Base-by-base conservation (phyloP, 345 rosid genomes). In the Pseudoturritis turrita region DNA sequence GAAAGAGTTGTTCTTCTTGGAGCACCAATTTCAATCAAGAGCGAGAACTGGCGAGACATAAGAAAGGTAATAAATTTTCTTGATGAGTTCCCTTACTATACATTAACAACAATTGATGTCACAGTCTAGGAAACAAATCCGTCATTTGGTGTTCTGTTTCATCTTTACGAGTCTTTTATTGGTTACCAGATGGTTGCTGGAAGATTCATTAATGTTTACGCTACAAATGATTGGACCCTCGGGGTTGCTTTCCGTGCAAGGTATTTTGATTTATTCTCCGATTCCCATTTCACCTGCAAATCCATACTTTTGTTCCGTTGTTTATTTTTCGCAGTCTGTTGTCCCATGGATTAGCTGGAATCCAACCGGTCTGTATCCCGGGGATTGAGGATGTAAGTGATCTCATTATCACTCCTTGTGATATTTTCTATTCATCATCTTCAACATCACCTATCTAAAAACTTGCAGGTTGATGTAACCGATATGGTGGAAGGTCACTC, bases 241-340 rank as follows among this genome's bases (percentile, higher is more conserved):
- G 99, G 92, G 62, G 78, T 95, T 73, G 96, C 96, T 50, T 91
- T 91, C 73, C 99, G 97, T 28, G 97, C 97, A 35, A 95, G 93
- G 99, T 95, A 83, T 23, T 15, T 68, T 31, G 3, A 10, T 1
- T 25, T 41, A 1, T 41, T 21, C 14, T 45, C 35, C 7, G 0
- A 3, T 28, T 10, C 15, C 13, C 44, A 1, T 53, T 62, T 51
- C 44, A 40, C 45, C 46, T 31, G 62, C 44, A 28, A 43, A 33
- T 21, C 28, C 18, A 14, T 62, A 19, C 25, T 44, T 62, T 37
- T 25, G 21, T 2, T 5, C 6, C 3, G 4, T 22, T 39, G 1
- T 31, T n/a, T 52, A 5, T 40, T 51, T 28, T 26, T 3, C 5
- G 73, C 87, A 95, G 99, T 79, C 82, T 91, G 39, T 76, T 95